These are phyloP conservation scores for Maudiozyma bulderi DNA, from an alignment of 805 yeast genomes.

Conservation along the genomic window DNA sequence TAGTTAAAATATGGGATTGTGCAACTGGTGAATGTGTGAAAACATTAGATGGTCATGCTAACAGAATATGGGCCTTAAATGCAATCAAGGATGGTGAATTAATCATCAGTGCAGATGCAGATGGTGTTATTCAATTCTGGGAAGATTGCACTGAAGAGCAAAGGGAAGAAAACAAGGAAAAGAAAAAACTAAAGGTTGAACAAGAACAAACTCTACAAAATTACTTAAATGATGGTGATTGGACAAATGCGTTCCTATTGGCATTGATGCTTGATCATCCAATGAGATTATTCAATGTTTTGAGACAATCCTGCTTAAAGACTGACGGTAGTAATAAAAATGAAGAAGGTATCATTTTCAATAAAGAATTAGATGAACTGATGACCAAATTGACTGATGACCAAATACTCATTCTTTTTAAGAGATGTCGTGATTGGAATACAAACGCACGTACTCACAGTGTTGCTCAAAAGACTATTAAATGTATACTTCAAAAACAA, in stretches of 20 bases:
- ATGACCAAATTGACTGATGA: conserved; percentile 49
- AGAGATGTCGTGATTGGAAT: conserved; percentile 89
- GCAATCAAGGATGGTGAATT: conserved; percentile 54
- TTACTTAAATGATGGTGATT: conserved; percentile 59
- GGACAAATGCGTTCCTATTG: conserved; percentile 80
- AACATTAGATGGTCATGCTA: conserved; percentile 88
- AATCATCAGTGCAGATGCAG: conserved; percentile 86
- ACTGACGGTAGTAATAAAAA: conserved; percentile 29
- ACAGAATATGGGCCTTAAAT: conserved; percentile 88
- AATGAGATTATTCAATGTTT: conserved; percentile 71
- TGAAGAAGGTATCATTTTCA: conserved; percentile 17
- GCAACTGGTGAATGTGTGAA: conserved; percentile 66
- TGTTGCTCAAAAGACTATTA: conserved; percentile 69
- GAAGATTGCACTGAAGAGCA: conserved; percentile 75
- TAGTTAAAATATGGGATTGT: conserved; percentile 83
- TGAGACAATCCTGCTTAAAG: conserved; percentile 48
- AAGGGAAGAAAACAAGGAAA: conserved; percentile 40
- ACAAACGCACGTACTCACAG: conserved; percentile 73
- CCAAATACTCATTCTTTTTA: conserved; percentile 52
- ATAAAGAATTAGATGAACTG: conserved; percentile 51
- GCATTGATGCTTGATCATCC: conserved; percentile 88
- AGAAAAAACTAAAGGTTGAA: conserved; percentile 53
- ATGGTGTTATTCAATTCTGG: conserved; percentile 87
- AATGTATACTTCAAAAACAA: conserved; percentile 50
- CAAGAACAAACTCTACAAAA: conserved; percentile 83